Conservation (phyloP, 768 basidiomycete species). For the Lentinula sp. region DNA sequence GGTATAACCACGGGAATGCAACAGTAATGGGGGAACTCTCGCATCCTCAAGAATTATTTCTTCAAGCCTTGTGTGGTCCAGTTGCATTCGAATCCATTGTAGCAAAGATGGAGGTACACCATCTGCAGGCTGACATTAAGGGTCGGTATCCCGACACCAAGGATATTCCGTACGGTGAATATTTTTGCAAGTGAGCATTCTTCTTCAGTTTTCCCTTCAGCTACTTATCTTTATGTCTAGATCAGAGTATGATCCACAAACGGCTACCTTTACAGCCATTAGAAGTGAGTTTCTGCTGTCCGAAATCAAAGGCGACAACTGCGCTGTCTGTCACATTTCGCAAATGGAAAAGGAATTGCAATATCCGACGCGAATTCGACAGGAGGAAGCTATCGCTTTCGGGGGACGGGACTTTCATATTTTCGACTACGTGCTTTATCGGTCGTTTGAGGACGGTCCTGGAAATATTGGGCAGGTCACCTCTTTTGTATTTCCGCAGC, state of each 20-base stretch:
- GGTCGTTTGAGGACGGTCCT: slow-evolving; percentile 36
- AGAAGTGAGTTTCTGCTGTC: slow-evolving; percentile 15
- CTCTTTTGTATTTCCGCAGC: slow-evolving; percentile 20
- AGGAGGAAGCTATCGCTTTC: slow-evolving; percentile 36
- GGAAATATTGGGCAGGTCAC: slow-evolving; percentile 53
- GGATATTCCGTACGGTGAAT: slow-evolving; percentile 26
- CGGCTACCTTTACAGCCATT: slow-evolving; percentile 42
- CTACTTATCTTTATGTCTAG: slow-evolving; percentile 22
- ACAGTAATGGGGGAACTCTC: slow-evolving; percentile 57
- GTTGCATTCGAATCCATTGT: slow-evolving; percentile 33
- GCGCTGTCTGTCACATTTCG: slow-evolving; percentile 37
- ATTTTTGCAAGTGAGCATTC: slow-evolving; percentile 48
- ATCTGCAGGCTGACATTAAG: slow-evolving; percentile 17
- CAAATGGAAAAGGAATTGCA: slow-evolving; percentile 26
- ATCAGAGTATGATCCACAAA: slow-evolving; percentile 40
- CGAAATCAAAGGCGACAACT: slow-evolving; percentile 38
- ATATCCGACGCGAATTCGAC: slow-evolving; percentile 23
- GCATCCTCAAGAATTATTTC: slow-evolving; percentile 59
- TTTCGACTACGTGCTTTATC: slow-evolving; percentile 56
- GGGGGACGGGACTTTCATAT: slow-evolving; percentile 48
- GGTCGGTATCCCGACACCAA: slow-evolving; percentile 13
- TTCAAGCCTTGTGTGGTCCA: slow-evolving; percentile 48
- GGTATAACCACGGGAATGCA: slow-evolving; percentile 66
- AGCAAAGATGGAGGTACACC: slow-evolving; percentile 31
- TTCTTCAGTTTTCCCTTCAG: not conserved